Evolutionary conservation across 768 basidiomycete species (phyloP), one percentile per base, ranked within the genome.

Genomic region (Boletellus sp.): DNA sequence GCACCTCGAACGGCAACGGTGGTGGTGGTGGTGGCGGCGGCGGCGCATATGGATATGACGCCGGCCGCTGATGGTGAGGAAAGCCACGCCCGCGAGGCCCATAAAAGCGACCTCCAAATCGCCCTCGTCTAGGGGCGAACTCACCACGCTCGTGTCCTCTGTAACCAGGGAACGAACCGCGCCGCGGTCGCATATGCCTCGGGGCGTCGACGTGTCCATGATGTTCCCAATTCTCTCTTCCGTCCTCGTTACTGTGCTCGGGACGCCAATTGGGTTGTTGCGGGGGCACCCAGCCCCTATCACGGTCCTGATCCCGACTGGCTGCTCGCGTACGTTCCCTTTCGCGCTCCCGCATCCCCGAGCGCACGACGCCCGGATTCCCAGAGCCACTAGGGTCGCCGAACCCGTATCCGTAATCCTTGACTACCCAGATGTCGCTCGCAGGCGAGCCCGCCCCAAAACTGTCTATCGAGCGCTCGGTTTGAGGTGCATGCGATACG

Each of bases 331-430:
- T 26, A 6, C 58, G 57, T 23, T 52, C 56, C 42, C 41, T 53
- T 57, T 62, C 66, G 45, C 57, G 66, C 37, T 63, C 64, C 47
- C 60, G 62, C 51, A 55, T 68, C 59, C 58, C 67, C 63, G 48
- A 58, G 20, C 65, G 69, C 5, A 56, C 50, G 9, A 66, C 50
- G 1, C 62, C 53, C 1, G 65, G 56, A 24, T 72, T 70, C 4
- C 71, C 72, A 4, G 54, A 55, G 4, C 71, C 73, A 52, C 72
- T 70, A 10, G 65, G 63, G 12, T 70, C 65, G 1, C 84, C 84
- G 53, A 85, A 85, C 5, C 84, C 83, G 58, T 70, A 85, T 9
- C 85, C 84, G 48, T 74, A 85, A 57, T 86, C 75, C 52, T 73
- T 77, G 38, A 85, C 84, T 48, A 75, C 74, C 63, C 77, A 79